Evolutionary conservation across 2,329 filamentous ascomycete species (phyloP), one percentile per base, ranked within the genome.

Genomic region (Seiridium unicorne): DNA sequence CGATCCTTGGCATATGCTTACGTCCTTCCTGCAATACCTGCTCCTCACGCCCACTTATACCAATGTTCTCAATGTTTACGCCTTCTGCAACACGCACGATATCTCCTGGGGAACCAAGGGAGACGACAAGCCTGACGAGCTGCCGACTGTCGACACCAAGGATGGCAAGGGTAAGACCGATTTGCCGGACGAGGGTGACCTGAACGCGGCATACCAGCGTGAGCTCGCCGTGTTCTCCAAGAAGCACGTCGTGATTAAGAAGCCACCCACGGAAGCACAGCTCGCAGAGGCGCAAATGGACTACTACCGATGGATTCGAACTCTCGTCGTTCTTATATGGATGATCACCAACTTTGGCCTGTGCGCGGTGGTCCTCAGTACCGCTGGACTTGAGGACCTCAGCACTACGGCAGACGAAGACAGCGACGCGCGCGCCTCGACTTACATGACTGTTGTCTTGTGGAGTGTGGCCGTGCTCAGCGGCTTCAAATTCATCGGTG

Each of bases 1-100:
- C 75, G 95, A 99, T 74, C 95, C 95, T 3, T 99, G 95, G 94
- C 95, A 99, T 79, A 98, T 99, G 93, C 84, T 97, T 74, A 98
- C 95, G n/a, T 89, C 90, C 60, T 92, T 98, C 76, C 75, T 93
- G 54, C 95, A 98, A 84, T 99, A 99, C 75, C 88, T 98, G 68
- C 86, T 98, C 47, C 84, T 99, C 60, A 97, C 93, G 0, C 95
- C 95, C 0, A 97, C 93, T 0, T 99, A 97, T 78, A 96, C 96
- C 80, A 99, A 98, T 77, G 93, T 98, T 61, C 88, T 99, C 69
- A 99, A 98, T 81, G 95, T 99, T 60, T 99, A 98, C 77, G 94
- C 94, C 62, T 99, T 99, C 78, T 98, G 93, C 79, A 97, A 97
- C 77, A 97, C 93, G 34, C 93, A 97, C 82, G 93, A 97, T 72